A percentile compares a stretch with the other conserved stretches of the same genome.
These are phyloP conservation scores for Papilionanthe hybrid DNA, from an alignment of 116 monocot genomes.

Conservation along the genomic window DNA sequence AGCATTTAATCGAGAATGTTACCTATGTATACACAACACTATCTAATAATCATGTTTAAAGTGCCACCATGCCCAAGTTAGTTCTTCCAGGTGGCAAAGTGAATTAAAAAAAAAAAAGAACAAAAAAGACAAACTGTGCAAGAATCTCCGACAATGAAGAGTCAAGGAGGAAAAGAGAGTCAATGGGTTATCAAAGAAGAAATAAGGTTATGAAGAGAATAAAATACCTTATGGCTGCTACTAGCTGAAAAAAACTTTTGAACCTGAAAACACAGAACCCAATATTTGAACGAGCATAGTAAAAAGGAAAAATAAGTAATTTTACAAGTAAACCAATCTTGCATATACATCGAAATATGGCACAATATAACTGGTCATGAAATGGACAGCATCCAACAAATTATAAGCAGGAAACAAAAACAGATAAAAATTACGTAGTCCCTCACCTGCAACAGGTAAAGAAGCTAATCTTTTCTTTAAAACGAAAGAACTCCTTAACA, in stretches of 20 bases:
- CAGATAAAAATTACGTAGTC: neutral
- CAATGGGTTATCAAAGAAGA: neutral
- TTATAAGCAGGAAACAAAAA: neutral
- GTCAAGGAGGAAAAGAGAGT: neutral
- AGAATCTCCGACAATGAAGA: neutral
- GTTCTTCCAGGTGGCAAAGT: neutral
- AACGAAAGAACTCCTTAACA: neutral
- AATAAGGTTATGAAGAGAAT: slow-evolving; percentile 13
- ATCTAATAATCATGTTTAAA: neutral
- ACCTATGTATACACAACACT: neutral
- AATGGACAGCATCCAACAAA: neutral
- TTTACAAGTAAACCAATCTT: neutral
- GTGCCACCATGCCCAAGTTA: neutral
- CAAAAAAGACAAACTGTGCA: neutral
- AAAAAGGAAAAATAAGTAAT: neutral
- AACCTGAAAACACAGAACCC: slow-evolving; percentile 32
- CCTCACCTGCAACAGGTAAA: neutral
- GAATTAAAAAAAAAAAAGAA: neutral
- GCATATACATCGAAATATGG: neutral
- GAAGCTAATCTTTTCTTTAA: neutral
- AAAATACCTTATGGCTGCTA: slow-evolving; percentile 68
- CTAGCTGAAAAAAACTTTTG: slow-evolving; percentile 64
- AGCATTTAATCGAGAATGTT: neutral
- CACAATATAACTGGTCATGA: neutral
- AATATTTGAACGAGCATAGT: neutral